Evolutionary conservation across 805 yeast species (phyloP).

Genomic region (Komagataella kurtzmanii): DNA sequence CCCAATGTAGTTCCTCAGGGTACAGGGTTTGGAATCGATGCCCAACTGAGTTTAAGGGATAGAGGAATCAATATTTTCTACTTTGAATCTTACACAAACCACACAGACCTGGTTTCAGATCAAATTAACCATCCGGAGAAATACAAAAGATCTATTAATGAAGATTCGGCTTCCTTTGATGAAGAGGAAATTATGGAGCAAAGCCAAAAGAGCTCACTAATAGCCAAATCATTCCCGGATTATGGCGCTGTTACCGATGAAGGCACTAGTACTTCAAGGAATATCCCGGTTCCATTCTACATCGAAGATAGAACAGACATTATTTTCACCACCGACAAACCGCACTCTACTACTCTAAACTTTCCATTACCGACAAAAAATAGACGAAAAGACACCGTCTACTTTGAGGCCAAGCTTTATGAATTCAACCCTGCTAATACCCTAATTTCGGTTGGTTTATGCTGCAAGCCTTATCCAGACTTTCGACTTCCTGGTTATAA

Average conservation of each 20-base stretch:
- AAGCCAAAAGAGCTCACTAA: not conserved
- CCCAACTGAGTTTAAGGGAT: conserved; percentile 18
- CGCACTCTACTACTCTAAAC: conserved; percentile 15
- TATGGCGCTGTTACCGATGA: not conserved
- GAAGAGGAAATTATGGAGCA: not conserved
- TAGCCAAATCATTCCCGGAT: not conserved
- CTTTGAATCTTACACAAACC: conserved; percentile 18
- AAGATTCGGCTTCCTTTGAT: not conserved
- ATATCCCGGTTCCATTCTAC: conserved; percentile 10
- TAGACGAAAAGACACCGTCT: conserved; percentile 36
- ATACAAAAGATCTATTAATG: not conserved
- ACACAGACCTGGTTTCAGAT: conserved; percentile 9
- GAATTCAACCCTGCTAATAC: conserved; percentile 28
- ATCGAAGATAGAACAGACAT: conserved; percentile 20
- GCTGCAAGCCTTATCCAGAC: conserved; percentile 62
- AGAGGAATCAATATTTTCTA: conserved; percentile 20
- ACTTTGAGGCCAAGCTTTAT: conserved; percentile 49
- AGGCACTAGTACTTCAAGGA: conserved; percentile 1
- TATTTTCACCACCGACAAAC: conserved; percentile 10
- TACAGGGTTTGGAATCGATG: conserved; percentile 8
- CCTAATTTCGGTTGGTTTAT: conserved; percentile 50
- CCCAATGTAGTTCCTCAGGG: conserved; percentile 14
- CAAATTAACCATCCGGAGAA: not conserved
- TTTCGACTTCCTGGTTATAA: conserved; percentile 67
- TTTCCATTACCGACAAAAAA: conserved; percentile 20